These are phyloP conservation scores for Takashimella koratensis DNA, from an alignment of 1,284 basidiomycete genomes.

Conservation along the genomic window DNA sequence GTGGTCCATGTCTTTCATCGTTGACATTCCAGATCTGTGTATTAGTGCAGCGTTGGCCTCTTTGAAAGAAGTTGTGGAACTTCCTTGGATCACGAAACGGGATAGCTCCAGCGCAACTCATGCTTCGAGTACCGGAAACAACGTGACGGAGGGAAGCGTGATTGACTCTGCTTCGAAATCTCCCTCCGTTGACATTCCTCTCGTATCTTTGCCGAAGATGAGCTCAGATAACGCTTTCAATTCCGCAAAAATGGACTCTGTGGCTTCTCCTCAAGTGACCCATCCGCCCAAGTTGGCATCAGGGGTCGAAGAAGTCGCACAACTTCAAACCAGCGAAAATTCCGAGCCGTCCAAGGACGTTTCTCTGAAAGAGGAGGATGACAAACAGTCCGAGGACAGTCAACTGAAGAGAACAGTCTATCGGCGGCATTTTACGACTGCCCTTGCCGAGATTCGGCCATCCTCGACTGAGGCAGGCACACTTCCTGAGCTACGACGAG, in stretches of 20 bases:
- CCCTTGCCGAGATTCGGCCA: slow-evolving; percentile 79
- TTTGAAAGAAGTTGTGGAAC: slow-evolving; percentile 71
- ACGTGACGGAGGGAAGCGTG: too few species aligned
- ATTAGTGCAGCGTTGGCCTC: slow-evolving; percentile 83
- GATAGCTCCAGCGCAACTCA: too few species aligned
- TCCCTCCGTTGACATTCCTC: too few species aligned
- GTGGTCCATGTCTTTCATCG: slow-evolving; percentile 38
- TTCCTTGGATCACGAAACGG: slow-evolving; percentile 84
- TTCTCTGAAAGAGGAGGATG: not conserved
- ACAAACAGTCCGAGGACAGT: not conserved
- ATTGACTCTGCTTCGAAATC: too few species aligned
- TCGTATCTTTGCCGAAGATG: too few species aligned
- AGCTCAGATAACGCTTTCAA: too few species aligned
- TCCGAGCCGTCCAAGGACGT: too few species aligned
- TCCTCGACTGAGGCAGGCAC: slow-evolving; percentile 78
- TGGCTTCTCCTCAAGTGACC: not conserved
- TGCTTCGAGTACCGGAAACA: not conserved
- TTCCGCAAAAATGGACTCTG: not conserved
- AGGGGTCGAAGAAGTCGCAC: not conserved
- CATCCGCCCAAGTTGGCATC: not conserved
- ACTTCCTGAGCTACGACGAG: slow-evolving; percentile 70
- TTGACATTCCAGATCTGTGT: slow-evolving; percentile 64
- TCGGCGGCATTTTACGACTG: slow-evolving; percentile 65
- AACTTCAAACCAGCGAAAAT: not conserved
- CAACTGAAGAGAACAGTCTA: not conserved